Evolutionary conservation across 169 alveolate species (phyloP).

Genomic region (Ichthyophthirius multifiliis): DNA sequence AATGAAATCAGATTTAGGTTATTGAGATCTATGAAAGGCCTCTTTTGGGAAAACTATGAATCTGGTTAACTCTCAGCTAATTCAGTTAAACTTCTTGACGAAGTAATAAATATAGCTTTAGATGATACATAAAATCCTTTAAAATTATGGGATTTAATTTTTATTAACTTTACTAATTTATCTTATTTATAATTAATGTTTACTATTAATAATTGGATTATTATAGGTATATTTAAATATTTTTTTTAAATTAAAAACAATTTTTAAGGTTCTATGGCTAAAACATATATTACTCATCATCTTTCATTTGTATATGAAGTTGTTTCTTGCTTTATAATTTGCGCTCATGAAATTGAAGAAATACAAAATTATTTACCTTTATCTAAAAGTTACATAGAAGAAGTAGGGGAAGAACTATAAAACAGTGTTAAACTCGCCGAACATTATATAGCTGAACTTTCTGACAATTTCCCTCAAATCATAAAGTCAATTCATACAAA

Average conservation of each 20-base stretch:
- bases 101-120: slow-evolving; percentile 39
- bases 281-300: slow-evolving; percentile 31
- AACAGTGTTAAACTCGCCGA: slow-evolving; percentile 26
- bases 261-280: slow-evolving; percentile 2
- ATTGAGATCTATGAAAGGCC: slow-evolving; percentile 29
- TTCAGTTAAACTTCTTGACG: slow-evolving; percentile 31
- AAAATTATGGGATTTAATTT: slow-evolving; percentile 35
- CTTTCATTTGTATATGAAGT: slow-evolving; percentile 42
- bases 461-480: slow-evolving; percentile 20
- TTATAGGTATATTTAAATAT: slow-evolving; percentile 8
- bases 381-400: slow-evolving; percentile 12
- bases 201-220: slow-evolving; percentile 20
- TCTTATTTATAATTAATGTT: slow-evolving; percentile 13
- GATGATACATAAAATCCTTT: slow-evolving; percentile 27
- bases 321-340: slow-evolving; percentile 25
- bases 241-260: not conserved
- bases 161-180: slow-evolving; percentile 23
- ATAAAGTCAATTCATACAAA: slow-evolving; percentile 37
- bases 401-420: slow-evolving; percentile 24
- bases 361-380: slow-evolving; percentile 21
- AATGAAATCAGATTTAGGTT: slow-evolving; percentile 28
- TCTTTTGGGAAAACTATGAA: slow-evolving; percentile 29
- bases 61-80: slow-evolving; percentile 40
- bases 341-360: slow-evolving; percentile 42
- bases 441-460: slow-evolving; percentile 6